Percentiles rank a stretch among this genome's conserved stretches.
Conservation (phyloP, 202 grass and related monocot genomes). For the Hordeum pubiflorum region DNA sequence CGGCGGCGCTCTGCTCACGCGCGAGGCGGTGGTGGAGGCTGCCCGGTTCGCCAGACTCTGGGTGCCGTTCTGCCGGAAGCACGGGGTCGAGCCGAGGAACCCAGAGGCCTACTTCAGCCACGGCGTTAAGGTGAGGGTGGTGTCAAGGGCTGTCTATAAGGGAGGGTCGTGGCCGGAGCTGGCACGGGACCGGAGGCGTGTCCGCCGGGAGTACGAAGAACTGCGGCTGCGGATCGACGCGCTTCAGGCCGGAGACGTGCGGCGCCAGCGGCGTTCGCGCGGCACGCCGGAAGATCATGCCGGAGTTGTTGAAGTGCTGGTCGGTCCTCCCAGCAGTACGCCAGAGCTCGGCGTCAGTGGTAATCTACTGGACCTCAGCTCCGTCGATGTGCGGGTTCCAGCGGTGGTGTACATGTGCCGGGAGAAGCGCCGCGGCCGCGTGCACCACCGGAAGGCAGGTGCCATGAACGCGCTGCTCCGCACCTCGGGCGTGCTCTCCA, state of each 20-base stretch:
- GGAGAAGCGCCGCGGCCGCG: slow-evolving; percentile 13
- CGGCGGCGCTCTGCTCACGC: background rate
- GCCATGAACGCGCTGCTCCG: background rate
- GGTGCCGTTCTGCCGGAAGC: background rate
- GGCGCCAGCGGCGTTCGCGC: background rate
- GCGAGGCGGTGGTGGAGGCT: background rate
- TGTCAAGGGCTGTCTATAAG: slow-evolving; percentile 11
- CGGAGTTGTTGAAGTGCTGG: slow-evolving; percentile 36
- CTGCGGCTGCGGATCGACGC: slow-evolving; percentile 34
- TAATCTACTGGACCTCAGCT: background rate
- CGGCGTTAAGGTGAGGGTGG: slow-evolving; percentile 7
- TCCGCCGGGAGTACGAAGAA: slow-evolving; percentile 58
- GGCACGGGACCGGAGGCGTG: slow-evolving; percentile 31
- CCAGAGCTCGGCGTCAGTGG: no score
- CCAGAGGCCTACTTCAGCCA: slow-evolving; percentile 38
- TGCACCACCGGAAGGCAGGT: slow-evolving; percentile 9
- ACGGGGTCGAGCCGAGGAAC: slow-evolving; percentile 29
- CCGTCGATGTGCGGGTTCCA: slow-evolving; percentile 14
- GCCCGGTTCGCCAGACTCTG: background rate
- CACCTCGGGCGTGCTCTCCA: background rate
- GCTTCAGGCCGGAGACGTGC: background rate
- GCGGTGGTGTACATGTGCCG: slow-evolving; percentile 27
- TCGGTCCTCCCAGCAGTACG: background rate
- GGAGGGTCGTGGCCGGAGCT: slow-evolving; percentile 32
- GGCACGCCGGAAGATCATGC: slow-evolving; percentile 33